Evolutionary conservation across 345 rosid species (phyloP).

Genomic region (Rhizophora mangle): DNA sequence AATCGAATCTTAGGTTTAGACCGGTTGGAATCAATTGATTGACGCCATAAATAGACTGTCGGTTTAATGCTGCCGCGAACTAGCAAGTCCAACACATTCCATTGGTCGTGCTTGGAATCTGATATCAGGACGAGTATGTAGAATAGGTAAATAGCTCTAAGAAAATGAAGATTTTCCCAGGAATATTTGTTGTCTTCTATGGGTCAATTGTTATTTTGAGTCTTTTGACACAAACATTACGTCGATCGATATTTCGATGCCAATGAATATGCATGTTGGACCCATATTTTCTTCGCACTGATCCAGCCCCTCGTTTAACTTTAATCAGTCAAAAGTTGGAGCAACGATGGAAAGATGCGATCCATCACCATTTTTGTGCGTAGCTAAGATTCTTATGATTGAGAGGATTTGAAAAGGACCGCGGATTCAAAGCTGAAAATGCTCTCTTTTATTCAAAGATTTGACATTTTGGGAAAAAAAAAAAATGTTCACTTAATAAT

Average conservation of each 20-base stretch:
- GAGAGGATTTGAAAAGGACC: not conserved
- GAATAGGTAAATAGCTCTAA: no score
- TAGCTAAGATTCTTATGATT: not conserved
- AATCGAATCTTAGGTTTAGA: no score
- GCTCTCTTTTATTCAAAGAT: constrained; percentile 21
- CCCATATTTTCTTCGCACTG: constrained; percentile 5
- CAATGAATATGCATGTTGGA: constrained; percentile 22
- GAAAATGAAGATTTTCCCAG: no score
- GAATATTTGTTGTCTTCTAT: no score
- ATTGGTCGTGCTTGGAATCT: no score
- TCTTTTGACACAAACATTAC: not conserved
- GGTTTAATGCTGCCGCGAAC: no score
- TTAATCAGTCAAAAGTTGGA: constrained; percentile 30
- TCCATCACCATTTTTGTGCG: constrained; percentile 10
- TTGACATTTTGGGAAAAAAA: constrained; percentile 1
- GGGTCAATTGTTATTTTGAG: not conserved
- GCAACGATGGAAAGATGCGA: constrained; percentile 12
- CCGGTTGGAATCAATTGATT: not conserved
- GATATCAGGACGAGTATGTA: no score
- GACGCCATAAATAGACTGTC: no score
- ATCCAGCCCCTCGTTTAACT: constrained; percentile 7
- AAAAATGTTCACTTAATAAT: not conserved
- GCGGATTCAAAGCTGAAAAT: constrained; percentile 12
- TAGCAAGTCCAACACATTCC: no score
- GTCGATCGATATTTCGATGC: constrained; percentile 14